phyloP scores from a whole-genome alignment of 305 asterid genomes.

The Solanum hybrid region DNA sequence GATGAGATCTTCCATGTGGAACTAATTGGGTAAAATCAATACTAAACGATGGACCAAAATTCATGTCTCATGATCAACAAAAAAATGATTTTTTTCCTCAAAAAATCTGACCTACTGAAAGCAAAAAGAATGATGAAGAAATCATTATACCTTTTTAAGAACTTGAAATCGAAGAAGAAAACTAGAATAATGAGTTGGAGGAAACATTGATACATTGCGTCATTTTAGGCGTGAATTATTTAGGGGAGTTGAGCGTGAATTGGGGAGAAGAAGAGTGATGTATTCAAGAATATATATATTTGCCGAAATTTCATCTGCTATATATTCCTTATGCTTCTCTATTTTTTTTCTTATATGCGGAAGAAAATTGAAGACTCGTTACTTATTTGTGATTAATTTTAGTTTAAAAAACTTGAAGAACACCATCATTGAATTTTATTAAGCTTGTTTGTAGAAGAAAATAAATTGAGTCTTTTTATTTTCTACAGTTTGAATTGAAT shows the following conservation, averaged over 20 bases:
- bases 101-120: too few relatives aligned
- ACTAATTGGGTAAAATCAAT: too few relatives aligned
- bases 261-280: background rate
- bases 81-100: too few relatives aligned
- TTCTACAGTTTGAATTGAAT: background rate
- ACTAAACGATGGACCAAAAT: too few relatives aligned
- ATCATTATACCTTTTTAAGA: background rate
- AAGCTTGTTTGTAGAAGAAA: background rate
- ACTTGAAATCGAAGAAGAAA: background rate
- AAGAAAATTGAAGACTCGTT: background rate
- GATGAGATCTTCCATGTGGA: too few relatives aligned
- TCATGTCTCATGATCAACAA: too few relatives aligned
- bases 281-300: background rate
- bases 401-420: background rate
- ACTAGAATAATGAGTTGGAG: background rate
- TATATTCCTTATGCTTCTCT: background rate
- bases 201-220: too few relatives aligned
- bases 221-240: background rate
- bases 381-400: background rate
- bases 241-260: background rate
- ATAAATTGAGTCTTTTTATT: background rate
- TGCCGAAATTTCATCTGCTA: background rate
- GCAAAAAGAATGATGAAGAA: too few relatives aligned
- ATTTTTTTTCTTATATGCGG: background rate
- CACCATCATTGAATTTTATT: background rate